These are phyloP conservation scores for Schizosaccharomyces japonicus DNA, from an alignment of 805 yeast genomes.

Conservation along the genomic window DNA sequence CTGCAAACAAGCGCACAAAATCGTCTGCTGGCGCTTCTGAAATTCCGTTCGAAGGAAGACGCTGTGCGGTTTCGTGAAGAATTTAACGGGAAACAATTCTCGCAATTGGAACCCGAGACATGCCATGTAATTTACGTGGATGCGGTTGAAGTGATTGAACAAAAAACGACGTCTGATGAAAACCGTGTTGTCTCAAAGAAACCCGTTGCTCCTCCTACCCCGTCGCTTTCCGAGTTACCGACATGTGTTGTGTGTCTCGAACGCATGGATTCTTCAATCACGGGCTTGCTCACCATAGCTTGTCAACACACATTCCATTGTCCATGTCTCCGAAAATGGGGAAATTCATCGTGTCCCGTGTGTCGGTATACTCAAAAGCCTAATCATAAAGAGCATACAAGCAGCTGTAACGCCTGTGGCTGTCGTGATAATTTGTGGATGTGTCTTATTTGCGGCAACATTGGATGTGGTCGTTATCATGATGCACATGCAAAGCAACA, in stretches of 20 bases:
- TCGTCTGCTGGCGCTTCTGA: conserved; percentile 54
- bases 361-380: conserved; percentile 47
- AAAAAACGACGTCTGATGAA: neutral
- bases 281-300: conserved; percentile 68
- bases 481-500: conserved; percentile 70
- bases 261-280: conserved; percentile 53
- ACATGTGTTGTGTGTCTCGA: conserved; percentile 86
- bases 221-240: conserved; percentile 38
- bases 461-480: conserved; percentile 82
- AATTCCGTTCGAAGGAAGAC: conserved; percentile 31
- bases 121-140: conserved; percentile 59
- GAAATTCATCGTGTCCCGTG: conserved; percentile 60
- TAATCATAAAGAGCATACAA: conserved; percentile 7
- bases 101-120: conserved; percentile 68
- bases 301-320: conserved; percentile 90
- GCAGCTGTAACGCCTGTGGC: conserved; percentile 32
- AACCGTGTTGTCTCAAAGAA: neutral
- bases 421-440: conserved; percentile 53
- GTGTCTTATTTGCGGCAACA: conserved; percentile 68
- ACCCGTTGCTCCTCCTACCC: conserved; percentile 13
- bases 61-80: conserved; percentile 43
- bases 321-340: conserved; percentile 68
- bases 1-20: conserved; percentile 40
- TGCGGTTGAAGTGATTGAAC: neutral
- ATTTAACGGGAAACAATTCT: conserved; percentile 53